Evolutionary conservation across 2,329 filamentous ascomycete species (phyloP).

Genomic region (Cytospora piceicola): DNA sequence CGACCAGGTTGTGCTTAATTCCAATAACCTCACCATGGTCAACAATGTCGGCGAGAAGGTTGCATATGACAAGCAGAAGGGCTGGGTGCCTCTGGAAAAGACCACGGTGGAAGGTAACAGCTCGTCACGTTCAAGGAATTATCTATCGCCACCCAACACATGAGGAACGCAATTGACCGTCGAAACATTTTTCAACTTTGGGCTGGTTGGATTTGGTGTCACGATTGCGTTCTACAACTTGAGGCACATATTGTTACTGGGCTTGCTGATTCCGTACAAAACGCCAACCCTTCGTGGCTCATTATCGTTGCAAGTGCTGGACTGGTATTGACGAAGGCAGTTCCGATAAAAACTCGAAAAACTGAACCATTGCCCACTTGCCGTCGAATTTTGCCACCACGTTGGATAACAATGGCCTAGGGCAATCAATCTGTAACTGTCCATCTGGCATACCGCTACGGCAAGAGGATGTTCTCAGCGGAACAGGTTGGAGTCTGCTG

Average conservation of each 20-base stretch:
- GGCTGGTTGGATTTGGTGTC: not conserved
- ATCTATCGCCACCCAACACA: not conserved
- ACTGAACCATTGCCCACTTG: constrained; percentile 42
- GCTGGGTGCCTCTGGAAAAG: constrained; percentile 11
- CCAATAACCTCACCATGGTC: constrained; percentile 26
- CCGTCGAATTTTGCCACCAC: constrained; percentile 34
- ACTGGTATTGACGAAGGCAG: not conserved
- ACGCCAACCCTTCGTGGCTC: not conserved
- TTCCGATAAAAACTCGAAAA: constrained; percentile 27
- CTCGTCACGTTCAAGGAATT: not conserved
- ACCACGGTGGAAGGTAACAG: not conserved
- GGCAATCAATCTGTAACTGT: constrained; percentile 43
- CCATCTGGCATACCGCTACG: constrained; percentile 45
- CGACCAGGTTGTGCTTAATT: constrained; percentile 31
- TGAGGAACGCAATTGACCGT: not conserved
- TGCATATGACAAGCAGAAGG: constrained; percentile 18
- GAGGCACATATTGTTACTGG: not conserved
- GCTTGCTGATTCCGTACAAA: not conserved
- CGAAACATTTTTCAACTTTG: not conserved
- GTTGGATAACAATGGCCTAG: constrained; percentile 41
- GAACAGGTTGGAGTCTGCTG: constrained; percentile 32
- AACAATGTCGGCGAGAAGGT: constrained; percentile 29
- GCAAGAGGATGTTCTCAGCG: constrained; percentile 37
- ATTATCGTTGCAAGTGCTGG: not conserved
- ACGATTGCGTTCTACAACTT: not conserved